These are phyloP conservation scores for Atkinsonella hypoxylon DNA, from an alignment of 2,329 filamentous ascomycete species.

Conservation along the genomic window DNA sequence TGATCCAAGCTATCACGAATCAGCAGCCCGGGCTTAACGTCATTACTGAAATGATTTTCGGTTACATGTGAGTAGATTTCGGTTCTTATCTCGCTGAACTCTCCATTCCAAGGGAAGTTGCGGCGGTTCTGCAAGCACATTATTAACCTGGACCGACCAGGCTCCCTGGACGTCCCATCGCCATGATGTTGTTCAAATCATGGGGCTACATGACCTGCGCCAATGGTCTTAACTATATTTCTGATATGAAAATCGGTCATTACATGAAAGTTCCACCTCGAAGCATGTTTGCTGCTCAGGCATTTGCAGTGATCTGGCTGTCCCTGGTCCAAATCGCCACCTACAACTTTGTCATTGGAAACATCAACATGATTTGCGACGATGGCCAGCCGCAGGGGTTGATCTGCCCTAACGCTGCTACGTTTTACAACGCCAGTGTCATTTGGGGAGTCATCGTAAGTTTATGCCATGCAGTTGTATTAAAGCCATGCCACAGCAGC, in stretches of 20 bases:
- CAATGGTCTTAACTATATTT: conserved; percentile 31
- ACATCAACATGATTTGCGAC: conserved; percentile 40
- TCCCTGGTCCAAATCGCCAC: conserved; percentile 22
- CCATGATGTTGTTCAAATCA: conserved; percentile 35
- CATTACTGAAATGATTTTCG: conserved; percentile 33
- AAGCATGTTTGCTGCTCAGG: conserved; percentile 31
- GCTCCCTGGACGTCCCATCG: conserved; percentile 30
- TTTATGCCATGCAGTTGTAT: neutral
- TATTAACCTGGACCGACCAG: neutral
- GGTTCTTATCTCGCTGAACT: neutral
- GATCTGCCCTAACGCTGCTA: conserved; percentile 41
- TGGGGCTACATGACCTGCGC: conserved; percentile 31
- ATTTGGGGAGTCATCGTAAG: conserved; percentile 46
- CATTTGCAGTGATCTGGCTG: conserved; percentile 23
- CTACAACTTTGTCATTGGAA: conserved; percentile 26
- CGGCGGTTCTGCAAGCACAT: no score
- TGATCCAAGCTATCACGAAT: conserved; percentile 34
- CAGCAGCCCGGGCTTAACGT: conserved; percentile 33
- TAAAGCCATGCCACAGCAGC: neutral
- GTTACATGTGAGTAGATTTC: conserved; percentile 24
- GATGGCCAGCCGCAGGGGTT: conserved; percentile 33
- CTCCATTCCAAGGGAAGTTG: no score
- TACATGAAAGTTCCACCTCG: conserved; percentile 40
- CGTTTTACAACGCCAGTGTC: conserved; percentile 46
- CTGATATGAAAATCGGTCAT: conserved; percentile 37